Evolutionary conservation across 768 basidiomycete genomes (phyloP), one percentile per base, ranked within the genome.

Genomic region (Kwoniella mangroviensis): DNA sequence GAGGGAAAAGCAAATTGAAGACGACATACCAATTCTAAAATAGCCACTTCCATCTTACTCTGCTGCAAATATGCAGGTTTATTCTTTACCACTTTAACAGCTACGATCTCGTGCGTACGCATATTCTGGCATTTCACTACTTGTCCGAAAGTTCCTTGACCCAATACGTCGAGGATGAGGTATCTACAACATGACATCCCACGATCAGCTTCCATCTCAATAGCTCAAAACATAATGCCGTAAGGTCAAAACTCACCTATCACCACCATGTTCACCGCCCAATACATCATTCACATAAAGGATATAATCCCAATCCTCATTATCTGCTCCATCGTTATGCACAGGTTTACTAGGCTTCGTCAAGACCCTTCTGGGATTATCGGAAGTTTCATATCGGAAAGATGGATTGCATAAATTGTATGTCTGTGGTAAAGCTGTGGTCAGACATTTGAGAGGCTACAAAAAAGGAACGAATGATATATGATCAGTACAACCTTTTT

Each of bases 61-160:
- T 99, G 97, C 81, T 98, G 98, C 84, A 97, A 94, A 85, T 99
- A 99, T 0, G 97, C 97, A 5, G 96, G 97, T 84, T 98, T 99
- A 84, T 99, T 99, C 86, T 99, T 99, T 74, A 99, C 94, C 9
- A 99, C 97, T 84, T 98, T 99, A 71, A 99, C 97, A 24, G 97
- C 97, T 54, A 97, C 94, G 65, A 98, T 93, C 82, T 98, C 96
- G 84, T 98, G 94, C 40, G 93, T 97, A 86, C 95, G 94, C 91
- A 98, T 95, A 82, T 99, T 98, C 83, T 98, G 97, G 81, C 97
- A 99, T 83, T 99, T 99, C 77, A 98, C 97, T 41, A 99, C 97
- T 83, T 99, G 97, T 10, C 97, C 97, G 77, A 99, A 99, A 2
- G 97, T 99, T 24, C 97, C 97, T 83, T 99, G 97, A 7, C 97